Percentiles rank a stretch among this genome's conserved stretches.
Evolutionary conservation across 2,329 filamentous ascomycete species (phyloP).

Genomic region (Graphiopsis chlorocephala): DNA sequence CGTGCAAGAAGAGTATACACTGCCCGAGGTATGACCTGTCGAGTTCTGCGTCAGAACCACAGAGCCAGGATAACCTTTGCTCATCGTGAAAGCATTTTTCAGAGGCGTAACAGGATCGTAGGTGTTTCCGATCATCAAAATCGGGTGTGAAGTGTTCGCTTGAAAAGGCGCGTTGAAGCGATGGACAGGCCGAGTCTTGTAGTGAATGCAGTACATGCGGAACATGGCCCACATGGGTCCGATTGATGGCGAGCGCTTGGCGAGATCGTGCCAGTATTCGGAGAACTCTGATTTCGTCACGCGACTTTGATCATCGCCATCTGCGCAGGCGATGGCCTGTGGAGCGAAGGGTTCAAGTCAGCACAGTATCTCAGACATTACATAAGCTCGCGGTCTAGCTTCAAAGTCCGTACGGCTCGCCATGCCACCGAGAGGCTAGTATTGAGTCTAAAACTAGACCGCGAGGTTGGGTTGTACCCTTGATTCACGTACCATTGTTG

Average conservation of each 20-base stretch:
- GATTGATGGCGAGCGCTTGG: conserved; percentile 32
- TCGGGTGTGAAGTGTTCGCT: conserved; percentile 29
- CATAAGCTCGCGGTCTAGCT: too few species aligned
- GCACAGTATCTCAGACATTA: too few species aligned
- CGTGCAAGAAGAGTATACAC: conserved; percentile 20
- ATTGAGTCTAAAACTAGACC: too few species aligned
- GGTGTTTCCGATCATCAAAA: conserved; percentile 34
- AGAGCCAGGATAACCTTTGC: conserved; percentile 30
- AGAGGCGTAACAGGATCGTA: conserved; percentile 37
- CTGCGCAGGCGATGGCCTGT: conserved; percentile 44
- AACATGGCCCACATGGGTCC: conserved; percentile 41
- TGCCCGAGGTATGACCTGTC: conserved; percentile 28
- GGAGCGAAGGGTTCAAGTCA: too few species aligned
- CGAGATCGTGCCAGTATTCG: conserved; percentile 36
- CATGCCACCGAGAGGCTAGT: too few species aligned
- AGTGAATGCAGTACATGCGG: conserved; percentile 39
- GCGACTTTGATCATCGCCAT: conserved; percentile 36
- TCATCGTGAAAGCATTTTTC: conserved; percentile 35
- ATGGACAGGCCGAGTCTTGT: conserved; percentile 36
- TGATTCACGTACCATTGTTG: conserved; percentile 29
- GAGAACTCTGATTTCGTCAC: conserved; percentile 29
- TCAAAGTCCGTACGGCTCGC: too few species aligned
- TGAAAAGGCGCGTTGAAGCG: conserved; percentile 32
- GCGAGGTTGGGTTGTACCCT: too few species aligned
- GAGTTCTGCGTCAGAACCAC: conserved; percentile 34